Conservation (phyloP, 768 basidiomycete genomes). For the Mycena belliarum region DNA sequence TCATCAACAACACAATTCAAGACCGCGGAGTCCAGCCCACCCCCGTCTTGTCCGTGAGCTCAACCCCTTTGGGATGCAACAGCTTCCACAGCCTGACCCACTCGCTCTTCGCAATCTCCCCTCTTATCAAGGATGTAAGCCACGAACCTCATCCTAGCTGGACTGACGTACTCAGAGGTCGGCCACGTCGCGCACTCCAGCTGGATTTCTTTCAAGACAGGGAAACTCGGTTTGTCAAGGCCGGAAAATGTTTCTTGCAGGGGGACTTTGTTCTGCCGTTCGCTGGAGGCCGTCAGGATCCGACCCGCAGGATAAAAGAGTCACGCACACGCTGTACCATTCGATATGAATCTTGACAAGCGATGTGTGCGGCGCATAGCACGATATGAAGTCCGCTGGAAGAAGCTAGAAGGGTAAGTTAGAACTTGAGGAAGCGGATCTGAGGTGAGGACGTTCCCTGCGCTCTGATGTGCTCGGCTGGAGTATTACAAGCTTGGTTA, state of each 20-base stretch:
- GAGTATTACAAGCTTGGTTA: neutral
- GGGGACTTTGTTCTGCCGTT: neutral
- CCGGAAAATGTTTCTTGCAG: neutral
- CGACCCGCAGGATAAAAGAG: too few species aligned
- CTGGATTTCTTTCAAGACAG: constrained; percentile 2
- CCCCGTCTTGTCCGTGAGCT: neutral
- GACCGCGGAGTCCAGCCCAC: neutral
- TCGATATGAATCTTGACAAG: neutral
- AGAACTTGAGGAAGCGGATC: neutral
- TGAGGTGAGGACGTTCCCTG: neutral
- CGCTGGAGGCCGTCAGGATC: neutral
- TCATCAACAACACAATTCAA: too few species aligned
- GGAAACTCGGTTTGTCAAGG: neutral
- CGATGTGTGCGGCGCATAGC: neutral
- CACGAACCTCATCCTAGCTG: neutral
- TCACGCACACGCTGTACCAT: neutral
- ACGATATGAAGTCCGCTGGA: neutral
- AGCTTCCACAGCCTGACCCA: neutral
- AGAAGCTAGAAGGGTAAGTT: neutral
- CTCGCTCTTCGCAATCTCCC: neutral
- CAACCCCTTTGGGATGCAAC: neutral
- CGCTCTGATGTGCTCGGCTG: neutral
- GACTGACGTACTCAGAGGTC: neutral
- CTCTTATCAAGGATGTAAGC: neutral
- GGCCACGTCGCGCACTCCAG: neutral